phyloP scores from a whole-genome alignment of 306 rosid genomes.

The Trifolium dubium region DNA sequence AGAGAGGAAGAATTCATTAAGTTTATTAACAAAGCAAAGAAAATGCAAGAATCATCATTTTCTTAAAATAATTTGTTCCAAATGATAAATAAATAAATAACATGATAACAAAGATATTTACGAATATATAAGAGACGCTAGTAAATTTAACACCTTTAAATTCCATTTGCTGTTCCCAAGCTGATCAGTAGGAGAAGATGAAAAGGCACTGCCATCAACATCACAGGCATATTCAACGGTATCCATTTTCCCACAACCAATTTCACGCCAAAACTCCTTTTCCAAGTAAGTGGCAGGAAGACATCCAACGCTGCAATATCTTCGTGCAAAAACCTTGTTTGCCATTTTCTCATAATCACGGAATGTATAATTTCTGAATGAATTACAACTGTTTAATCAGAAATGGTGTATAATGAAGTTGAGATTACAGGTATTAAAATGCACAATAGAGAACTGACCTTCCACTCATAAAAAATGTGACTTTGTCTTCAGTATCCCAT shows the following conservation, averaged over 20 bases:
- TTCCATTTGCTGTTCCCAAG: constrained; percentile 97
- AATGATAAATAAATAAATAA: constrained; percentile 19
- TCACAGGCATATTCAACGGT: constrained; percentile 98
- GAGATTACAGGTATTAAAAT: constrained; percentile 14
- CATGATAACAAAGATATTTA: neutral
- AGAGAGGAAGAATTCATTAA: constrained; percentile 27
- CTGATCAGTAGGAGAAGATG: constrained; percentile 80
- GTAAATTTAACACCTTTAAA: constrained; percentile 76
- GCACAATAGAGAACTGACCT: constrained; percentile 55
- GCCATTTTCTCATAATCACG: constrained; percentile 97
- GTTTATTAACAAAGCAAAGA: constrained; percentile 28
- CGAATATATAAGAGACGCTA: constrained; percentile 13
- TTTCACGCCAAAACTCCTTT: constrained; percentile 96
- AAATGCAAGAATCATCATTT: constrained; percentile 26
- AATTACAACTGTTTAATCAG: constrained; percentile 36
- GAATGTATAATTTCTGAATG: constrained; percentile 83
- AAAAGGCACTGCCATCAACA: constrained; percentile 97
- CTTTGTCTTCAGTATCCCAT: constrained; percentile 94
- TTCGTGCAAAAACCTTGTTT: constrained; percentile 80
- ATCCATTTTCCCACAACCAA: constrained; percentile 88
- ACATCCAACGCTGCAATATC: constrained; percentile 80
- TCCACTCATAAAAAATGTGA: constrained; percentile 96
- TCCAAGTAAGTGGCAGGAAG: constrained; percentile 88
- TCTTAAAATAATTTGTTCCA: constrained; percentile 22
- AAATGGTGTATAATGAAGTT: constrained; percentile 1